phyloP scores from a whole-genome alignment of 495 filamentous ascomycete genomes.

The Aspergillus asperescens region DNA sequence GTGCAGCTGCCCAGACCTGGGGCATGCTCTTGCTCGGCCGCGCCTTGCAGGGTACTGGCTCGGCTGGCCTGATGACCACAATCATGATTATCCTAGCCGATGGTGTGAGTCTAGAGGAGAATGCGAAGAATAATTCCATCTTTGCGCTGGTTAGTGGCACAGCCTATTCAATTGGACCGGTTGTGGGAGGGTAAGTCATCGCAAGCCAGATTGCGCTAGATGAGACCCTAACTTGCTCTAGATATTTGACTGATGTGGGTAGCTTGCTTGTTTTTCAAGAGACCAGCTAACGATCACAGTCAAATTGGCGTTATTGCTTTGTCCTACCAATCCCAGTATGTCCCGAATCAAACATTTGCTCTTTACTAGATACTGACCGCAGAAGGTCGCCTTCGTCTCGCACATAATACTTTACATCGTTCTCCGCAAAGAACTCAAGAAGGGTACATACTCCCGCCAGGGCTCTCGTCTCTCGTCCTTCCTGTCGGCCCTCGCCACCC shows the following conservation, averaged over 20 bases:
- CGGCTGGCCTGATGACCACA: slow-evolving; percentile 49
- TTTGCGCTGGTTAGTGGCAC: slow-evolving; percentile 49
- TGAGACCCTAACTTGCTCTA: slow-evolving; percentile 12
- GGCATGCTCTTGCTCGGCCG: slow-evolving; percentile 53
- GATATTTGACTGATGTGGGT: slow-evolving; percentile 25
- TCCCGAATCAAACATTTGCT: slow-evolving; percentile 1
- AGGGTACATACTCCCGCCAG: slow-evolving; percentile 21
- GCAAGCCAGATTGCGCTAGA: neutral
- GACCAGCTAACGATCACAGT: slow-evolving; percentile 25
- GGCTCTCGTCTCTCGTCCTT: slow-evolving; percentile 19
- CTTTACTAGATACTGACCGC: too few species aligned
- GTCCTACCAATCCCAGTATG: slow-evolving; percentile 50
- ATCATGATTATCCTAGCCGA: slow-evolving; percentile 54
- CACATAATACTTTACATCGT: slow-evolving; percentile 28
- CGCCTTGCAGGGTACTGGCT: slow-evolving; percentile 51
- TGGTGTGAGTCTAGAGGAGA: slow-evolving; percentile 50
- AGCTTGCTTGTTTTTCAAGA: slow-evolving; percentile 3
- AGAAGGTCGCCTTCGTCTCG: slow-evolving; percentile 26
- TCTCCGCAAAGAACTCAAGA: slow-evolving; percentile 32
- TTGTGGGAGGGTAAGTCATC: slow-evolving; percentile 43
- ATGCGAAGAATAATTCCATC: slow-evolving; percentile 52
- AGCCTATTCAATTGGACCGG: slow-evolving; percentile 50
- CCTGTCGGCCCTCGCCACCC: slow-evolving; percentile 38
- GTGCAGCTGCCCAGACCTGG: slow-evolving; percentile 50
- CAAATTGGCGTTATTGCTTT: slow-evolving; percentile 57